phyloP scores from a whole-genome alignment of 805 yeast species.

The Metschnikowia chrysomelidarum region DNA sequence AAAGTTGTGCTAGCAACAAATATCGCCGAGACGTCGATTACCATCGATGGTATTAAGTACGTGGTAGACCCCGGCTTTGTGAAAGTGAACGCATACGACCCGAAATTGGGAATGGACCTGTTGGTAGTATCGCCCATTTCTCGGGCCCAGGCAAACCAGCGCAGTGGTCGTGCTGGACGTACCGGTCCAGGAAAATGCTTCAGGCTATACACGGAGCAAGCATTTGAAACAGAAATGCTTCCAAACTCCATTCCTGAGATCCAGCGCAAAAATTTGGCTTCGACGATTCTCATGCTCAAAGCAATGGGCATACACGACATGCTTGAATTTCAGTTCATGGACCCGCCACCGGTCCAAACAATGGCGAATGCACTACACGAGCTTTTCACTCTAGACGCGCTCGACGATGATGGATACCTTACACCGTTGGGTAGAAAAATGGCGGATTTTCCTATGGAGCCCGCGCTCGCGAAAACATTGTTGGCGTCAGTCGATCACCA shows the following conservation, averaged over 20 bases:
- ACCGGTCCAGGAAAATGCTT: constrained; percentile 95
- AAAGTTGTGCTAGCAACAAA: constrained; percentile 94
- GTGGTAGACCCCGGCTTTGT: constrained; percentile 96
- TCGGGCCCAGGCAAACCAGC: constrained; percentile 92
- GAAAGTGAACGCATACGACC: constrained; percentile 84
- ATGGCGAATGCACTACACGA: constrained; percentile 79
- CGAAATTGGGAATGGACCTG: constrained; percentile 89
- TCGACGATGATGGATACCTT: constrained; percentile 73
- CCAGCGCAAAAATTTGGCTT: constrained; percentile 80
- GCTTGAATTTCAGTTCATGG: constrained; percentile 84
- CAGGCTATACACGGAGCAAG: constrained; percentile 82
- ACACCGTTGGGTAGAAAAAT: constrained; percentile 76
- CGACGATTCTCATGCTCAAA: constrained; percentile 80
- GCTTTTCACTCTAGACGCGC: constrained; percentile 76
- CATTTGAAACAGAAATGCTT: constrained; percentile 74
- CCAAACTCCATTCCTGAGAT: constrained; percentile 87
- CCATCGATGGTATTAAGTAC: constrained; percentile 88
- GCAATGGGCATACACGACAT: constrained; percentile 89
- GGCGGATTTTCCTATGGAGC: constrained; percentile 96
- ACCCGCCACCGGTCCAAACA: constrained; percentile 78
- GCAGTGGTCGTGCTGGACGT: constrained; percentile 97
- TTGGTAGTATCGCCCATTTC: constrained; percentile 83
- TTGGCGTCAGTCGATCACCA: constrained; percentile 65
- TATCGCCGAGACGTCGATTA: constrained; percentile 95
- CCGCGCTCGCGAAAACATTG: constrained; percentile 78